phyloP scores from a whole-genome alignment of 257 asterid genomes.

The Solanum chilense region DNA sequence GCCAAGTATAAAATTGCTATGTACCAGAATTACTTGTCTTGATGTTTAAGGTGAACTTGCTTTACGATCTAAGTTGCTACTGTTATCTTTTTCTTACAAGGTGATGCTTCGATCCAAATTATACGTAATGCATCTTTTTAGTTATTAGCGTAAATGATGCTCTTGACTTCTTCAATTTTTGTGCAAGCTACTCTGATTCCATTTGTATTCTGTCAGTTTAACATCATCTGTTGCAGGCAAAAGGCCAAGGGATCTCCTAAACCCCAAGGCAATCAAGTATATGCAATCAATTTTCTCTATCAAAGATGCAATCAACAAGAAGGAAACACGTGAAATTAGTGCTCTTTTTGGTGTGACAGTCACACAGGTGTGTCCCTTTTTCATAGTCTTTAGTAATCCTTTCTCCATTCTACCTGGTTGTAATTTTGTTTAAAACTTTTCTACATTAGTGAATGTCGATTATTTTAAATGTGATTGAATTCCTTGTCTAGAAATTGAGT shows the following conservation, averaged over 20 bases:
- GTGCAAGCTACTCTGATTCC: neutral
- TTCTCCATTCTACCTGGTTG: neutral
- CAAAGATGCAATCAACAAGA: conserved; percentile 82
- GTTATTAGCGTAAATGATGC: neutral
- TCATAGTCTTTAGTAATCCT: neutral
- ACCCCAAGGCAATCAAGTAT: conserved; percentile 88
- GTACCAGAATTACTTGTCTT: neutral
- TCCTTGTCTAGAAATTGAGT: neutral
- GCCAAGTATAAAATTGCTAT: neutral
- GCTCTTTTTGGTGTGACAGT: conserved; percentile 91
- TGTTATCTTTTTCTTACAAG: neutral
- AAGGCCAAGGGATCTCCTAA: conserved; percentile 92
- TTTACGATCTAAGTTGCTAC: neutral
- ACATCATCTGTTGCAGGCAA: conserved; percentile 46
- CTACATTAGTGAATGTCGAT: neutral
- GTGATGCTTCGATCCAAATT: neutral
- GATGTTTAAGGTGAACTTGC: neutral
- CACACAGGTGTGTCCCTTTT: conserved; percentile 51
- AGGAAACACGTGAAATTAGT: conserved; percentile 88
- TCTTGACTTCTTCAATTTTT: neutral
- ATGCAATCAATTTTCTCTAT: conserved; percentile 78
- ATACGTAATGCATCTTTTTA: neutral
- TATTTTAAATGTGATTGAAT: neutral
- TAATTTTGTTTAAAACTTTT: neutral
- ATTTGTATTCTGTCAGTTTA: neutral